Evolutionary conservation across 2,329 filamentous ascomycete genomes (phyloP), one percentile per base, ranked within the genome.

Genomic region (Colletotrichum somersetense): DNA sequence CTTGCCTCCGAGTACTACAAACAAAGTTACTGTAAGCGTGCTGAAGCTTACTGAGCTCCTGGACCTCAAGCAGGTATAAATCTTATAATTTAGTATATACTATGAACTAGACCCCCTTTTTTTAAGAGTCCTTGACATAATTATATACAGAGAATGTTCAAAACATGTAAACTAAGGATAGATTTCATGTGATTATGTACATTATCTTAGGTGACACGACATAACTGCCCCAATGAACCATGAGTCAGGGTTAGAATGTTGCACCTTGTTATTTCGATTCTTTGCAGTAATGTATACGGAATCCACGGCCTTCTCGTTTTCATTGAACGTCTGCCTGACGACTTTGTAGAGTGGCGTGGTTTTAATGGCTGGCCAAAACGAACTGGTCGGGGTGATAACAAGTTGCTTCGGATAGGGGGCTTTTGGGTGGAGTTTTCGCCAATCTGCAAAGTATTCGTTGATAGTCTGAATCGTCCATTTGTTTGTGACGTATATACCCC

Each of bases 1-100:
- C n/a, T 77, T 86, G 75, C 86, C 86, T 5, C 84, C 84, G 1
- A 85, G 81, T 53, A 85, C 80, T 44, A 83, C 82, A 44, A 87
- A 88, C 53, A 78, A 82, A 76, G 80, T 85, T 3, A 81, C 78
- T 18, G 67, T 82, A 48, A 84, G 81, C 52, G 78, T 84, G 44
- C 76, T 81, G 14, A 74, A 75, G 30, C 65, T 80, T 2, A 78
- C 78, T 0, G 73, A 80, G 72, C 58, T 74, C 10, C 16, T 74
- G 23, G 66, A 62, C 18, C 70, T 73, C n/a, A 66, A 65, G 62
- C 66, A 69, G 57, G 70, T 66, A 30, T 72, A 18, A 59, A 33
- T 3, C 1, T 8, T 42, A 16, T 1, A 12, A 20, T 38, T 23
- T 2, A 61, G 18, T 16, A 33, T 12, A 23, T 50, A 69, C 16